Evolutionary conservation across 2,329 filamentous ascomycete genomes (phyloP), one percentile per base, ranked within the genome.

Genomic region (Talaromyces pinophilus): DNA sequence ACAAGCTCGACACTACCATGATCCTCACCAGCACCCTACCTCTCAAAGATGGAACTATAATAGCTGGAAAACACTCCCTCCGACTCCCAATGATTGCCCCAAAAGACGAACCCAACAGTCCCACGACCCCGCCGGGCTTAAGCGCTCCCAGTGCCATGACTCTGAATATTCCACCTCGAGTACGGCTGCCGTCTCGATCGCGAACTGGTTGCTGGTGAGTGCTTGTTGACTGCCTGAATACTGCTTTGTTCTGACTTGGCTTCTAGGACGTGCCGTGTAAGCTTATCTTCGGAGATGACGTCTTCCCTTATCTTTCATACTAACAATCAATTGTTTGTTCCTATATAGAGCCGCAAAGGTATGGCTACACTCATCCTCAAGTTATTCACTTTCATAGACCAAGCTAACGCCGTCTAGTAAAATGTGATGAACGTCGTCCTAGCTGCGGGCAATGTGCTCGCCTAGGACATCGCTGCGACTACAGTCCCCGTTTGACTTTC

Each of bases 401-500:
- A 15, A 15, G 57, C 46, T 66, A 38, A 59, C 50, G 33, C 17
- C 17, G 13, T 35, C 35, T 30, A 78, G 84, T 86, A 25, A 87
- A 86, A 80, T 87, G 85, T 73, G 85, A 86, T 72, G 85, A 87
- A 74, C 77, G 77, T 48, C 80, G 82, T 71, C 85, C 84, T 64
- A 79, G 79, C 71, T 86, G 85, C 73, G 84, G 82, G 78, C 85
- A 85, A 78, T 87, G 85, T 73, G 79, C 81, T 35, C 80, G 85
- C 63, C 77, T 87, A 25, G 83, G 84, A 55, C 84, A 86, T 71
- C 78, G 79, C 42, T 87, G 86, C 72, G 85, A 87, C 71, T 88
- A 87, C 75, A 83, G 82, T 66, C 83, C 84, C 17, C 80, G 85
- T 57, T 78, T 85, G n/a, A 79, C 81, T n/a, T 85, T 85, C 71